Base-by-base conservation (phyloP, 1,284 basidiomycete species). In the Schizophyllum commune region DNA sequence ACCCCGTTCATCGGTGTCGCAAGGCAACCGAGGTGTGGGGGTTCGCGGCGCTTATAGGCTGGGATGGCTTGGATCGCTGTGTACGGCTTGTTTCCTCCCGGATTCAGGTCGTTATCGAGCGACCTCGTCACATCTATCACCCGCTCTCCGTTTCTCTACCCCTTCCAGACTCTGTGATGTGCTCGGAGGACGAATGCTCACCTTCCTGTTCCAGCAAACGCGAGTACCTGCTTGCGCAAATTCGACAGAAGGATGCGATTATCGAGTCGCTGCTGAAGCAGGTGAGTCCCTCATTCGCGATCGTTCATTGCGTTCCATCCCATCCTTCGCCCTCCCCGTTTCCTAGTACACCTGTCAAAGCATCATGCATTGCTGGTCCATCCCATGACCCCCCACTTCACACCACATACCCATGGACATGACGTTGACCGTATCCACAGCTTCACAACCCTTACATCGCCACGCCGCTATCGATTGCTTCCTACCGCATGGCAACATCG, bases 211-310 rank as follows among this genome's bases (percentile, higher is more conserved):
- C 71, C 64, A 92, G 90, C 70, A 92, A 91, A 76, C 83, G 88
- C 61, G 89, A 92, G 68, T 91, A 91, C 68, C 77, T 92, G 17
- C 81, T 92, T 34, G 87, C 88, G 2, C 88, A 92, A 70, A 87
- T 92, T 64, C 81, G 85, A 61, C 88, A 91, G 74, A 92, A 92
- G 75, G 90, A 92, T 74, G 78, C 83, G 21, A 86, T 91, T 66
- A 92, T 92, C 66, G 88, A 91, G 66, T 86, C 85, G 15, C 80
- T 92, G 32, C 79, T 92, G 67, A 90, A 91, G 70, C 88, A 91
- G 77, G 89, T 86, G 34, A 22, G 79, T 71, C 15, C 5, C 27
- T 34, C 56, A 13, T 20, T 57, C 15, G 22, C 22, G 17, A 56
- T 5, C 5, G 3, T 27, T 27, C 27, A 27, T 27, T 5, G 27